Evolutionary conservation across 495 filamentous ascomycete species (phyloP).

Genomic region (Daldinia childiae): DNA sequence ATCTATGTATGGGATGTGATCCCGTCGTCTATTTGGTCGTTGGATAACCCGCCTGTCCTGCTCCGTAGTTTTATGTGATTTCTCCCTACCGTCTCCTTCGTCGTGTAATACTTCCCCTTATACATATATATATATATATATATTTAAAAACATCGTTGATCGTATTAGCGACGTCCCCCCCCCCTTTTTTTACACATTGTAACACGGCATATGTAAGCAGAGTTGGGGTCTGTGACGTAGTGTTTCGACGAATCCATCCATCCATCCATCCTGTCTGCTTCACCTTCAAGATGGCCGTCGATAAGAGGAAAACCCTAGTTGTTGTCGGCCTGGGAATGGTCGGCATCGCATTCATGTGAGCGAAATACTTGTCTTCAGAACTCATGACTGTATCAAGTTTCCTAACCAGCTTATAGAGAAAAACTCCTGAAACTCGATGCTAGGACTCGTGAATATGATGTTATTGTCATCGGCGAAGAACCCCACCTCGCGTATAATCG

Average conservation of each 20-base stretch:
- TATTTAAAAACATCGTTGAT: too few species aligned
- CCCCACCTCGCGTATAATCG: slow-evolving; percentile 93
- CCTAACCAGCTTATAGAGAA: slow-evolving; percentile 64
- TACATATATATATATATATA: too few species aligned
- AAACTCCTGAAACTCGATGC: slow-evolving; percentile 89
- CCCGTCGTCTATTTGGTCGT: slow-evolving; percentile 10
- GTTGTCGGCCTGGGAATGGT: slow-evolving; percentile 97
- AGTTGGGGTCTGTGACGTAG: slow-evolving; percentile 30
- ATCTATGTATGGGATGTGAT: neutral
- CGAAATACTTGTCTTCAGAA: neutral
- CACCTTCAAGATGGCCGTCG: slow-evolving; percentile 44
- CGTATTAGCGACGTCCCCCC: neutral
- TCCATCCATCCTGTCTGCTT: neutral
- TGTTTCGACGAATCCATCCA: neutral
- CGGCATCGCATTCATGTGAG: slow-evolving; percentile 91
- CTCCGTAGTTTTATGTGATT: neutral
- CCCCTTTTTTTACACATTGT: slow-evolving; percentile 2
- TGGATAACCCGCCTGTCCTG: neutral
- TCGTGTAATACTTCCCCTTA: neutral
- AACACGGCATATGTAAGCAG: slow-evolving; percentile 15
- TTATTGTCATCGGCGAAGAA: slow-evolving; percentile 93
- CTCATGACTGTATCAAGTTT: slow-evolving; percentile 72
- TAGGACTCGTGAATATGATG: slow-evolving; percentile 78
- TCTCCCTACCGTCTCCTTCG: neutral
- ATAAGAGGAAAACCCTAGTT: slow-evolving; percentile 74